Evolutionary conservation across 73 alveolate genomes (phyloP).

Genomic region (Paramecium tetraurelia): DNA sequence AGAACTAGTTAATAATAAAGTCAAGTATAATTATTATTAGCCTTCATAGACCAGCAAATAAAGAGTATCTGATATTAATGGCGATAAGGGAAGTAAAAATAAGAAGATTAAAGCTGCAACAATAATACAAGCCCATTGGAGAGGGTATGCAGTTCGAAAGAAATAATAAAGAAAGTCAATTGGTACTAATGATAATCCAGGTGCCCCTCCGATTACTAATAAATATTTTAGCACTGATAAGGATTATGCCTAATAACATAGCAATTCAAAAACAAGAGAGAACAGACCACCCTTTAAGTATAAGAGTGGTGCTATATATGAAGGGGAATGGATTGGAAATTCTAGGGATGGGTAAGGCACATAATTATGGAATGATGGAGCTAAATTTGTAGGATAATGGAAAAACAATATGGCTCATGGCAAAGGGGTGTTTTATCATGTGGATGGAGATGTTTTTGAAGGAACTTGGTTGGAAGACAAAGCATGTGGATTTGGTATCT

Average conservation of each 20-base stretch:
- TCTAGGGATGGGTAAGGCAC: slow-evolving; percentile 60
- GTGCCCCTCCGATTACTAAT: not conserved
- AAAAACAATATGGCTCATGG: slow-evolving; percentile 68
- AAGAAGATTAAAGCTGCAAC: not conserved
- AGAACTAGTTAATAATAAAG: slow-evolving; percentile 39
- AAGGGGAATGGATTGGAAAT: slow-evolving; percentile 65
- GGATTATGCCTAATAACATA: not conserved
- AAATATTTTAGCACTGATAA: not conserved
- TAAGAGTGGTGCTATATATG: slow-evolving; percentile 64
- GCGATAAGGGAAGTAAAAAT: not conserved
- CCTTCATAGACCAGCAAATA: not conserved
- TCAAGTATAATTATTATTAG: not conserved
- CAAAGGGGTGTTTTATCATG: slow-evolving; percentile 64
- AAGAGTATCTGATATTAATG: not conserved
- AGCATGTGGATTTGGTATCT: slow-evolving; percentile 62
- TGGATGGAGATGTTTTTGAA: slow-evolving; percentile 66
- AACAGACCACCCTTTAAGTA: slow-evolving; percentile 54
- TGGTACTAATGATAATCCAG: not conserved
- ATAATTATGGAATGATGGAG: slow-evolving; percentile 63
- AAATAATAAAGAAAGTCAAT: not conserved
- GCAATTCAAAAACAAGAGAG: slow-evolving; percentile 39
- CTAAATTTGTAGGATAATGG: slow-evolving; percentile 58
- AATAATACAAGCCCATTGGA: not conserved
- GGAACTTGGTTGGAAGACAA: slow-evolving; percentile 64
- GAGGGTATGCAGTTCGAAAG: slow-evolving; percentile 2